Evolutionary conservation across 805 yeast species (phyloP).

Genomic region (Kregervanrija pseudodelftensis): DNA sequence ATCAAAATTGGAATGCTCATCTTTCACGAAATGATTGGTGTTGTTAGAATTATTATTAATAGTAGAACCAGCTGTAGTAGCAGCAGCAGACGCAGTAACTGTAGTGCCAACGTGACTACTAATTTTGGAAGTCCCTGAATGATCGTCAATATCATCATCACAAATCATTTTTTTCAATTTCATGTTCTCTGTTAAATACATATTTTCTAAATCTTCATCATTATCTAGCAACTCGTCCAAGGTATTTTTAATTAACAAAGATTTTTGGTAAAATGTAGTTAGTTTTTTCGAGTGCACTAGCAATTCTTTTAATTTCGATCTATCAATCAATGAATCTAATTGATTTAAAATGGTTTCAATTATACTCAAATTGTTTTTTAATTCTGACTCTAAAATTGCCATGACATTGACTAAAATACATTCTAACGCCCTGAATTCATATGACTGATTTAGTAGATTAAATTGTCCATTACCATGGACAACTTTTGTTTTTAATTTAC

Average conservation of each 20-base stretch:
- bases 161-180: conserved; percentile 11
- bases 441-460: conserved; percentile 37
- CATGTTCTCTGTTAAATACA: conserved; percentile 56
- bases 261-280: conserved; percentile 67
- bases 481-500: conserved; percentile 45
- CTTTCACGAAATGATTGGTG: conserved; percentile 1
- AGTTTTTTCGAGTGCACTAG: conserved; percentile 67
- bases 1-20: conserved; percentile 14
- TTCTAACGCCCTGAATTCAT: conserved; percentile 80
- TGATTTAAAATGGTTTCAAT: conserved; percentile 63
- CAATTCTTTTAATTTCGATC: conserved; percentile 66
- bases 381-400: conserved; percentile 71
- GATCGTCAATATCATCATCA: neutral
- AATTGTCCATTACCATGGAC: conserved; percentile 19
- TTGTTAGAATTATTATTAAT: neutral
- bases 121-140: neutral
- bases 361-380: conserved; percentile 46
- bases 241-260: conserved; percentile 68
- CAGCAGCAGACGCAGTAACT: neutral
- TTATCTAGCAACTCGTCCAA: conserved; percentile 78
- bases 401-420: conserved; percentile 75
- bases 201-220: conserved; percentile 75
- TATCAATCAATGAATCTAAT: conserved; percentile 71
- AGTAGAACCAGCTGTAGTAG: no score
- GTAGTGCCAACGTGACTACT: neutral